phyloP scores from a whole-genome alignment of 31 red algal species.

The Asparagopsis taxiformis region DNA sequence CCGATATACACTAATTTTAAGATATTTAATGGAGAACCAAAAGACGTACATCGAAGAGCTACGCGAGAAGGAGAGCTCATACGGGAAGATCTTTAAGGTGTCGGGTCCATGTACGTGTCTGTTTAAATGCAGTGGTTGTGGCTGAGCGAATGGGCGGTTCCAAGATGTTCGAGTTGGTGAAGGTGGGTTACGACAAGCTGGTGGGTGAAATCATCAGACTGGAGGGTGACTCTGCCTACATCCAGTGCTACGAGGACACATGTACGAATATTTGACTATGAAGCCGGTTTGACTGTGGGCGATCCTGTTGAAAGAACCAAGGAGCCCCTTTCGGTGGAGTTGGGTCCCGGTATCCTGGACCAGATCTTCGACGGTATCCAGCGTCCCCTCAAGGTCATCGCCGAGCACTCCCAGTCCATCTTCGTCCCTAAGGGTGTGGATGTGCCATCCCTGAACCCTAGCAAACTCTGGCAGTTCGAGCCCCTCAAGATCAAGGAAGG shows the following conservation, averaged over 20 bases:
- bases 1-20: too few relatives aligned
- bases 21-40: too few relatives aligned
- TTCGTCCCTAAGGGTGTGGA: conserved; percentile 95
- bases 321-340: conserved; percentile 94
- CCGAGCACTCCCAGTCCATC: conserved; percentile 67
- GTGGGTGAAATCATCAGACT: conserved; percentile 98
- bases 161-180: conserved; percentile 99
- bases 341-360: conserved; percentile 94
- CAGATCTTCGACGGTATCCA: conserved; percentile 99
- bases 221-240: conserved; percentile 82
- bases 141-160: conserved; percentile 95
- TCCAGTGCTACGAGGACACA: conserved; percentile 99
- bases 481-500: conserved; percentile 70
- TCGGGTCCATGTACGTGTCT: too few relatives aligned
- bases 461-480: conserved; percentile 89
- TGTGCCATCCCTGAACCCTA: conserved; percentile 86
- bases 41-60: too few relatives aligned
- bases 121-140: conserved; percentile 95
- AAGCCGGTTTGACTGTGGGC: conserved; percentile 85
- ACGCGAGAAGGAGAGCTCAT: too few relatives aligned
- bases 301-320: conserved; percentile 89
- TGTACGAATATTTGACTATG: too few relatives aligned
- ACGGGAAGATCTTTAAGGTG: too few relatives aligned
- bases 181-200: conserved; percentile 89
- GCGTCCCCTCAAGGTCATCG: conserved; percentile 93